Evolutionary conservation across 345 rosid species (phyloP).

Genomic region (Garcia nutans): DNA sequence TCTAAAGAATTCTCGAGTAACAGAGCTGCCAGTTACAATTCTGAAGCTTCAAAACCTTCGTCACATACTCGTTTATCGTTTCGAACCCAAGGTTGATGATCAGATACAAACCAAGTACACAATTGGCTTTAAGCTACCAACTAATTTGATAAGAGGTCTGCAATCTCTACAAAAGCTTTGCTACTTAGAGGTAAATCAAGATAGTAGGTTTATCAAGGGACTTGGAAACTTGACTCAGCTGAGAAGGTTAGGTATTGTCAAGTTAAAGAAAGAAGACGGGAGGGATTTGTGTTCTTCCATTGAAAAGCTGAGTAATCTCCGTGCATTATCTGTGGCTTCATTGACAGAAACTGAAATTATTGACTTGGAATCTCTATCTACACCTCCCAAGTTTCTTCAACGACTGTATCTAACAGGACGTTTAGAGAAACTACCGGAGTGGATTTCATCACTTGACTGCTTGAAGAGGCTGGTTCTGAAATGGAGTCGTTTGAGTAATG

Average conservation of each 20-base stretch:
- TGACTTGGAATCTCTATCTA: slow-evolving; percentile 22
- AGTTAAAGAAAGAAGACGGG: slow-evolving; percentile 40
- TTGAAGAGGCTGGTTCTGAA: slow-evolving; percentile 24
- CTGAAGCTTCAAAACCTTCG: slow-evolving; percentile 39
- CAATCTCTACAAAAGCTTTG: slow-evolving; percentile 42
- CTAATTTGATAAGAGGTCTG: slow-evolving; percentile 24
- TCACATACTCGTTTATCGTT: slow-evolving; percentile 39
- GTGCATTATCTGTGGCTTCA: slow-evolving; percentile 16
- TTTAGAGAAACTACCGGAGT: slow-evolving; percentile 25
- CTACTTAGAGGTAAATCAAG: slow-evolving; percentile 33
- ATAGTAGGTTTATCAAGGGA: slow-evolving; percentile 9
- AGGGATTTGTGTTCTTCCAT: slow-evolving; percentile 33
- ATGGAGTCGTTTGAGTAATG: slow-evolving; percentile 23
- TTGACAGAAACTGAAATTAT: slow-evolving; percentile 22
- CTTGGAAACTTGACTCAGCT: slow-evolving; percentile 41
- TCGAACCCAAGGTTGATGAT: slow-evolving; percentile 2
- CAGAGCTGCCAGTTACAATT: slow-evolving; percentile 39
- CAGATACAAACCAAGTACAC: background rate
- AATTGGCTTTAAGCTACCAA: slow-evolving; percentile 19
- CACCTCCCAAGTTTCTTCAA: slow-evolving; percentile 33
- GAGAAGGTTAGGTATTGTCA: slow-evolving; percentile 38
- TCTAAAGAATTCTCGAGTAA: slow-evolving; percentile 40
- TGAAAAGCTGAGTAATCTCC: slow-evolving; percentile 24
- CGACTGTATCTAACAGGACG: slow-evolving; percentile 37
- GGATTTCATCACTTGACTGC: slow-evolving; percentile 28